Evolutionary conservation across 495 filamentous ascomycete species (phyloP), one percentile per base, ranked within the genome.

Genomic region (Apodospora peruviana): DNA sequence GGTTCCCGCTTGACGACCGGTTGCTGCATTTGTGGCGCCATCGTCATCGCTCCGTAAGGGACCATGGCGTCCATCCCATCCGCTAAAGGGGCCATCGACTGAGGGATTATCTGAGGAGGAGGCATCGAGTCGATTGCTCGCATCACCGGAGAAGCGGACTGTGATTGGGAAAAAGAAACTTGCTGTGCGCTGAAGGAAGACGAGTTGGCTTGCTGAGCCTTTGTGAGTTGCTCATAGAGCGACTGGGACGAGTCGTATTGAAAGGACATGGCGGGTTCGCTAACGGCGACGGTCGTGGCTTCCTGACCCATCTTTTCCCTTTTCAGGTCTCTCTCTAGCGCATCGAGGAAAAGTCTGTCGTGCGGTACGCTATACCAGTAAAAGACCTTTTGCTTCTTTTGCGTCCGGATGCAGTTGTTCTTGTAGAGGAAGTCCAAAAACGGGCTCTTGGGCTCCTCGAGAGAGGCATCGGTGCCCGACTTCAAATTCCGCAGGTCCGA

Each of bases 301-400:
- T 98, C 93, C 72, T 98, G 93, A 52, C 86, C 84, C 91, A 96
- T 96, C 79, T 98, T 98, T 73, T 98, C 93, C 59, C 93, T 81
- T 81, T 98, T 98, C 65, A 98, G 68, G 63, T 98, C 93, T 48
- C 93, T 84, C 74, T 98, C 93, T 65, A 98, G 75, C 38, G 93
- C 93, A 75, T 98, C 93, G 47, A 97, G 83, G 71, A 98, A 98
- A 34, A 98, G 82, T 27, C 93, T 82, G 72, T 98, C 93, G 67
- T 98, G 93, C 5, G 93, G 93, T 45, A 98, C 93, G 72, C 91
- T 96, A 69, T 98, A 98, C 93, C 93, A 98, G 72, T 96, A 98
- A 60, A 98, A 98, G 56, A 98, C 93, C 76, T 98, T 98, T 64
- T 98, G 93, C 79, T 98, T 98, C 82, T 98, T 98, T 70, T 98